Conservation (phyloP, 2,329 filamentous ascomycete species). For the Bipolaris victoriae region DNA sequence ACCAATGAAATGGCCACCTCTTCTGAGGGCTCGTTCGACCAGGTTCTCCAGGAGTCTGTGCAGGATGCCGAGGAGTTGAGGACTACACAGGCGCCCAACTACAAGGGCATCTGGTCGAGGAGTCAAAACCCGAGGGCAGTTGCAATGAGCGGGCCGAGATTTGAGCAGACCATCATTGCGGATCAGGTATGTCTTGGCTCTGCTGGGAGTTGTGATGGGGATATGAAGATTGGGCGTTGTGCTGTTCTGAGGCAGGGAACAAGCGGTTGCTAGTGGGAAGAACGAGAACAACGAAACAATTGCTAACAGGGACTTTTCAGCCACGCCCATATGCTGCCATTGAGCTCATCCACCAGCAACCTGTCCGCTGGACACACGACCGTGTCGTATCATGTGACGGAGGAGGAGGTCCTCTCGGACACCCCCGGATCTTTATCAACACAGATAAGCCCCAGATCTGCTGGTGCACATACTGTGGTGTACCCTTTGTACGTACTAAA, state of each 20-base stretch:
- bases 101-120: slow-evolving; percentile 77
- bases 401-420: slow-evolving; percentile 85
- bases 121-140: slow-evolving; percentile 80
- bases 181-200: slow-evolving; percentile 71
- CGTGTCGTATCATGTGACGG: slow-evolving; percentile 87
- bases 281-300: slow-evolving; percentile 9
- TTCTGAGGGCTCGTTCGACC: slow-evolving; percentile 58
- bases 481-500: slow-evolving; percentile 79
- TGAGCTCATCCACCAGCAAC: slow-evolving; percentile 93
- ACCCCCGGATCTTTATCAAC: slow-evolving; percentile 97
- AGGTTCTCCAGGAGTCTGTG: slow-evolving; percentile 61
- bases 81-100: slow-evolving; percentile 84
- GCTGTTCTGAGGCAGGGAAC: not conserved
- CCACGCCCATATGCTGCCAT: slow-evolving; percentile 90
- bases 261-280: not conserved
- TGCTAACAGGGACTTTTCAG: slow-evolving; percentile 57
- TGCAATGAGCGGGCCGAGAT: slow-evolving; percentile 92
- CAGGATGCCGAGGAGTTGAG: slow-evolving; percentile 62
- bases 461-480: slow-evolving; percentile 88
- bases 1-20: slow-evolving; percentile 65
- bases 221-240: not conserved
- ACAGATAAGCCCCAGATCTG: slow-evolving; percentile 95
- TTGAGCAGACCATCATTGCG: slow-evolving; percentile 95
- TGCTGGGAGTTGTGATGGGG: not conserved
- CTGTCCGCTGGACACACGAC: slow-evolving; percentile 88